Percentiles rank a stretch among this genome's conserved stretches.
phyloP scores from a whole-genome alignment of 129 eudicot species.

The Lactuca saligna region DNA sequence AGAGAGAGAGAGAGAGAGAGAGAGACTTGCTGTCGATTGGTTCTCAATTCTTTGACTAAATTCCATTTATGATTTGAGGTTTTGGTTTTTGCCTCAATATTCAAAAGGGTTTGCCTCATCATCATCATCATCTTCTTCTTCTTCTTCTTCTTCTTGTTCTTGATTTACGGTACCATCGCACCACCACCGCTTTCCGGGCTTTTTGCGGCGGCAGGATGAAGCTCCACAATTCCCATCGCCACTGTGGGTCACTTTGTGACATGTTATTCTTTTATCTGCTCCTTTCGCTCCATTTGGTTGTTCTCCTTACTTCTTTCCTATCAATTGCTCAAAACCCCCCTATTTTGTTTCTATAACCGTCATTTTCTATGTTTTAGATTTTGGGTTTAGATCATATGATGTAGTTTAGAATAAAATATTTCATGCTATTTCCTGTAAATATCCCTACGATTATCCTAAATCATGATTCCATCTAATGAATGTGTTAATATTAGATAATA shows the following conservation, averaged over 20 bases:
- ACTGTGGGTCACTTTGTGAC: conserved; percentile 48
- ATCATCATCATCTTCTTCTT: neutral
- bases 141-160: neutral
- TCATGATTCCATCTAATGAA: neutral
- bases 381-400: neutral
- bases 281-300: conserved; percentile 42
- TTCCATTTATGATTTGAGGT: conserved; percentile 8
- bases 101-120: neutral
- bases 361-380: neutral
- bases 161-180: neutral
- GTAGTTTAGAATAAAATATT: too few species aligned
- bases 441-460: too few species aligned
- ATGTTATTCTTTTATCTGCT: conserved; percentile 38
- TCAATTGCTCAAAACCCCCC: conserved; percentile 1
- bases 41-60: neutral
- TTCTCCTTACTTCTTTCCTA: conserved; percentile 33
- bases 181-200: neutral
- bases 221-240: conserved; percentile 28
- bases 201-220: conserved; percentile 26
- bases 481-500: neutral
- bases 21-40: too few species aligned
- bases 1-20: too few species aligned
- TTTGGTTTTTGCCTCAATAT: neutral
- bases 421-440: neutral
- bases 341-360: neutral